Evolutionary conservation across 495 filamentous ascomycete genomes (phyloP), one percentile per base, ranked within the genome.

Genomic region (Podospora pseudopauciseta): DNA sequence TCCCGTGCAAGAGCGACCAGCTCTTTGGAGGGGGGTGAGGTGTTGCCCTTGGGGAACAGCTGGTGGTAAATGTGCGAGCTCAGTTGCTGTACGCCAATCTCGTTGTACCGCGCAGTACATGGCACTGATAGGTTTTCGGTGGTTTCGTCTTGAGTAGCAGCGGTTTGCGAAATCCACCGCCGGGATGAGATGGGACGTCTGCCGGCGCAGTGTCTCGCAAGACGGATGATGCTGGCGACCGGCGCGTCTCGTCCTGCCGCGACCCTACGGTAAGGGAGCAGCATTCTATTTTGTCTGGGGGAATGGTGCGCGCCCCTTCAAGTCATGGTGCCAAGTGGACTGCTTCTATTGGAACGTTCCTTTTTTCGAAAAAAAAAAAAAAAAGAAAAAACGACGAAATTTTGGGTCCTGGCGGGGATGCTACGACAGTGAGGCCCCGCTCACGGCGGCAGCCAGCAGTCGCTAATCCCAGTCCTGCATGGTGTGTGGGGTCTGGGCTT

Each of bases 31-130:
- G 91, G 87, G 3, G 84, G 80, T 2, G 83, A 81, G 5, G 80
- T 72, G 66, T 85, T 81, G 54, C 81, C 74, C 32, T 59, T 49
- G 23, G 76, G 73, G 75, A 99, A 99, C 56, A 99, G 81, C 77
- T 98, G 96, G 4, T 86, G 73, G 78, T 93, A 89, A 44, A 99
- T 85, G 83, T 90, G 84, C 65, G 84, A 83, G 82, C 92, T 95
- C 56, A 99, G 76, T 72, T 97, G 94, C 80, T 99, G 96, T 27
- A 99, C 92, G 27, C 92, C 92, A 70, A 99, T 91, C 66, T 95
- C 90, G 75, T 97, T 98, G 80, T 88, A 92, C 64, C 94, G 88
- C 49, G 90, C 81, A 39, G 81, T 72, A 44, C 88, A 84, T 28
- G 83, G 81, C 56, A 89, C 87, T 88, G 75, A 59, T 39, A 68